Evolutionary conservation across 768 basidiomycete species (phyloP), one percentile per base, ranked within the genome.

Genomic region (Pleurotus platypus): DNA sequence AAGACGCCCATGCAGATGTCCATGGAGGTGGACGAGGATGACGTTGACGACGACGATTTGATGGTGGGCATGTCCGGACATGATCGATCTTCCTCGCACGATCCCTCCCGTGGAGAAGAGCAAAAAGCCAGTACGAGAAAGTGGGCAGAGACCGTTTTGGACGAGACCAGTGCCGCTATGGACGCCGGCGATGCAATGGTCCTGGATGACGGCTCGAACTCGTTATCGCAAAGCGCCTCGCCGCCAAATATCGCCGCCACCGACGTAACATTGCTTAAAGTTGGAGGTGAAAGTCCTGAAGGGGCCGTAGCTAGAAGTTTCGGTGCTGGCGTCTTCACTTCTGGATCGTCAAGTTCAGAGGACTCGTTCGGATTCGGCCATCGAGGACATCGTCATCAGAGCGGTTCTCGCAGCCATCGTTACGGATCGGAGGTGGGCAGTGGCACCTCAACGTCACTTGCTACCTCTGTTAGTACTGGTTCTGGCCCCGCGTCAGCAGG

Each of bases 61-160:
- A 20, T 18, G 22, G 27, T 50, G 27, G n/a, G 22, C 3, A 20
- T 20, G 16, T 55, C 20, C 15, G 35, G 22, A 26, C 54, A 45
- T 48, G 30, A 35, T 35, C 30, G 30, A 35, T 35, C 30, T 35
- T 35, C 30, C 30, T 35, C 30, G 30, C 30, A 35, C 2, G 30
- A 35, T 35, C 30, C 30, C 30, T 35, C 30, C 30, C 30, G 30
- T 9, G 20, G 56, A 55, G 63, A 66, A 27, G 57, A 53, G 11
- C 56, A 66, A 13, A 60, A 60, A 20, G 61, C 50, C 24, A 61
- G 58, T 15, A 82, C 79, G 13, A 70, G 72, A 53, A 70, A 72
- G 56, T 82, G 81, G 81, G 80, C 73, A 12, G 75, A 81, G 61
- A 71, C 71, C 50, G 70, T 75, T 6, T 67, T 65, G 6, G 69